Evolutionary conservation across 306 rosid genomes (phyloP).

Genomic region (Rubus parviflorus): DNA sequence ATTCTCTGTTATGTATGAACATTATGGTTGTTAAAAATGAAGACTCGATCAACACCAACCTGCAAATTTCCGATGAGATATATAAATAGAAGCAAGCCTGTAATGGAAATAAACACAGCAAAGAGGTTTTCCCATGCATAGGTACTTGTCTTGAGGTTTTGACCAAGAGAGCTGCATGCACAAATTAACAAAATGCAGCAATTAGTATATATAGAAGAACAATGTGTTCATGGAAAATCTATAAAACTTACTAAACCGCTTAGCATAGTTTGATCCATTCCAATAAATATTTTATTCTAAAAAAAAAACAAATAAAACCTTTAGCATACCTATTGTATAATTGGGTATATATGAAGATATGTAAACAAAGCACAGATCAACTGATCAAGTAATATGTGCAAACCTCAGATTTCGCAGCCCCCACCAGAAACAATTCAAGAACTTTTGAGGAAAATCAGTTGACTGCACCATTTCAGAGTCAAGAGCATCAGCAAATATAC

Average conservation of each 20-base stretch:
- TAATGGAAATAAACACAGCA: not conserved
- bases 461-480: not conserved
- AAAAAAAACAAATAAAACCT: no score
- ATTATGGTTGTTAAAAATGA: not conserved
- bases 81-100: not conserved
- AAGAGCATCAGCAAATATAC: no score
- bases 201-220: not conserved
- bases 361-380: not conserved
- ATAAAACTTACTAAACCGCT: no score
- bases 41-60: no score
- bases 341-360: no score
- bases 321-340: no score
- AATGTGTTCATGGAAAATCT: not conserved
- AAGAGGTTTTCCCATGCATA: not conserved
- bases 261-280: not conserved
- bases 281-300: no score
- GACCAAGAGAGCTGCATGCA: not conserved
- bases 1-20: not conserved
- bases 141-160: not conserved
- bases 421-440: no score
- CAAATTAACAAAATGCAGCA: not conserved
- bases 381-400: no score
- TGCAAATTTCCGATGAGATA: no score
- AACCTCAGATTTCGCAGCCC: no score
- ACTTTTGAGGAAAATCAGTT: no score